phyloP scores from a whole-genome alignment of 176 grass and related monocot genomes.

The Chrysopogon serrulatus region DNA sequence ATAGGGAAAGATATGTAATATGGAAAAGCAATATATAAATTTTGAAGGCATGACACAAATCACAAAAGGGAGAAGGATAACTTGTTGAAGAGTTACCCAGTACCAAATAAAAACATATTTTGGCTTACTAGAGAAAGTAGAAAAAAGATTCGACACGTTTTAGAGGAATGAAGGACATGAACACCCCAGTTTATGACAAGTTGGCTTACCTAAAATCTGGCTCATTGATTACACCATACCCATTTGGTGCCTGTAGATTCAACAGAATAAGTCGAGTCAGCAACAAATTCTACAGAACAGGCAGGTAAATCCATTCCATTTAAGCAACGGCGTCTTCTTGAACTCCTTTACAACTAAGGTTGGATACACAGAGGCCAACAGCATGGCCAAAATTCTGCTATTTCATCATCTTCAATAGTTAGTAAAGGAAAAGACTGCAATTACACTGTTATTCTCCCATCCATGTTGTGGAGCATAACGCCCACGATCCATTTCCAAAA shows the following conservation, averaged over 20 bases:
- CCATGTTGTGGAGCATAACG: conserved; percentile 77
- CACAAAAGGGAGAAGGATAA: background rate
- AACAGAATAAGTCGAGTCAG: conserved; percentile 99
- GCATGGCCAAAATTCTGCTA: conserved; percentile 78
- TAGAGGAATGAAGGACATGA: background rate
- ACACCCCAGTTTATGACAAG: background rate
- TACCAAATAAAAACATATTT: background rate
- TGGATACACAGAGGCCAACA: conserved; percentile 57
- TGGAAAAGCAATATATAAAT: conserved; percentile 1
- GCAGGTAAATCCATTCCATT: conserved; percentile 86
- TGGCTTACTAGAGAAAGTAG: background rate
- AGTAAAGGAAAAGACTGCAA: conserved; percentile 97
- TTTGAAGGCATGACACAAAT: background rate
- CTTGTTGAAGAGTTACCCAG: background rate
- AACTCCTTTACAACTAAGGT: conserved; percentile 60
- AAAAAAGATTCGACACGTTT: background rate
- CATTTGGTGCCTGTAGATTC: conserved; percentile 99
- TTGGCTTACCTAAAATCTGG: conserved; percentile 71
- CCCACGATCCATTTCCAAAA: conserved; percentile 71
- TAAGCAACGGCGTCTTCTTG: conserved; percentile 74
- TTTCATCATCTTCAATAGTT: conserved; percentile 82
- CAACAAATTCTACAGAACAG: conserved; percentile 75
- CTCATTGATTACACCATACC: conserved; percentile 64
- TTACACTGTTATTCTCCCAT: conserved; percentile 99
- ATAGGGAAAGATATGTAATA: conserved; percentile 36